Evolutionary conservation across 768 basidiomycete genomes (phyloP).

Genomic region (Hygrocybe coccinea): DNA sequence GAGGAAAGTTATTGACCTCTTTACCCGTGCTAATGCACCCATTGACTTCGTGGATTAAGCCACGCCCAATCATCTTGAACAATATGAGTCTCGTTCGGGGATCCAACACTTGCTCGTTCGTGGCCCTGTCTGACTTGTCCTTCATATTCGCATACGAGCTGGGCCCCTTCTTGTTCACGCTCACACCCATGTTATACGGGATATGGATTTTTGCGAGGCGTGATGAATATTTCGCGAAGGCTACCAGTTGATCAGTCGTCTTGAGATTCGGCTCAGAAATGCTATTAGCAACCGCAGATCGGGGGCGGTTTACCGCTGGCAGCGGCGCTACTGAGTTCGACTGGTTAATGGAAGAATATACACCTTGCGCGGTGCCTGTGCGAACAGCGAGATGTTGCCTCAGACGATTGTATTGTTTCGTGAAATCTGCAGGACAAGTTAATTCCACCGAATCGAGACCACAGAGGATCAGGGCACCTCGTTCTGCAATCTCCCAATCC

Average conservation of each 20-base stretch:
- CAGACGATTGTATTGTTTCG: slow-evolving; percentile 95
- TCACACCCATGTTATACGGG: slow-evolving; percentile 62
- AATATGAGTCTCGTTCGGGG: slow-evolving; percentile 90
- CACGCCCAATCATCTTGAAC: slow-evolving; percentile 94
- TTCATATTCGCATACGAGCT: slow-evolving; percentile 83
- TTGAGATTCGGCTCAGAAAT: slow-evolving; percentile 46
- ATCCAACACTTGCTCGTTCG: slow-evolving; percentile 94
- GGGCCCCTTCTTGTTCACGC: slow-evolving; percentile 90
- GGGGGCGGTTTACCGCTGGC: slow-evolving; percentile 69
- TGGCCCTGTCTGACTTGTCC: slow-evolving; percentile 95
- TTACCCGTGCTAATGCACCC: slow-evolving; percentile 98
- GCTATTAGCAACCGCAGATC: slow-evolving; percentile 26
- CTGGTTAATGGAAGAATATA: slow-evolving; percentile 47
- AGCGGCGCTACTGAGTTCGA: slow-evolving; percentile 52
- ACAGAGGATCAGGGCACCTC: slow-evolving; percentile 47
- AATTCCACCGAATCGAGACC: too few species aligned
- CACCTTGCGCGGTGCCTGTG: slow-evolving; percentile 61
- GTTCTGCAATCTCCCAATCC: slow-evolving; percentile 82
- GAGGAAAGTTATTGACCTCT: slow-evolving; percentile 54
- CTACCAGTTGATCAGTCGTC: slow-evolving; percentile 66
- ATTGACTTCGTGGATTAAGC: slow-evolving; percentile 83
- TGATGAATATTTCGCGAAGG: slow-evolving; percentile 71
- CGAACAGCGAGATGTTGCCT: slow-evolving; percentile 86
- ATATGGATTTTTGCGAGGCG: slow-evolving; percentile 69
- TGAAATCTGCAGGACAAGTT: slow-evolving; percentile 66